These are phyloP conservation scores for Fusarium sambucinum DNA, from an alignment of 2,329 filamentous ascomycete genomes.

Conservation along the genomic window DNA sequence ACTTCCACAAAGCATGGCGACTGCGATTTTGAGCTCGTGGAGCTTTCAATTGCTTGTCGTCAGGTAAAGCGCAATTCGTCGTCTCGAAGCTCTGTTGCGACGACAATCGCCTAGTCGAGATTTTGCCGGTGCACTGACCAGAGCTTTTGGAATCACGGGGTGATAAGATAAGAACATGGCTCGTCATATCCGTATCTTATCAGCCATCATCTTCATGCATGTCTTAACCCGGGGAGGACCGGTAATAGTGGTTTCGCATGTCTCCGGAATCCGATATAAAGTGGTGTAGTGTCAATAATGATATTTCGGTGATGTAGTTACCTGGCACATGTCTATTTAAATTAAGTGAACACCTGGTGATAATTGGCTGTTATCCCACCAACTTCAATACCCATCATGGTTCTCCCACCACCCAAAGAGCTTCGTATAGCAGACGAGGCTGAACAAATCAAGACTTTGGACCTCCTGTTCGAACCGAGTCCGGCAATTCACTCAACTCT, in stretches of 20 bases:
- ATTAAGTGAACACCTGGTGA: not conserved
- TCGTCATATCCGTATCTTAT: constrained; percentile 27
- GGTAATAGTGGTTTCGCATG: constrained; percentile 36
- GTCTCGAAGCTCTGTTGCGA: constrained; percentile 46
- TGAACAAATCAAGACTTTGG: constrained; percentile 70
- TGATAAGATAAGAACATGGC: constrained; percentile 48
- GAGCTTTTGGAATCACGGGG: constrained; percentile 46
- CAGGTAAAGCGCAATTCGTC: constrained; percentile 42
- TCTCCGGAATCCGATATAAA: constrained; percentile 43
- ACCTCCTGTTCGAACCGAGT: constrained; percentile 88
- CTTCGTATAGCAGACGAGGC: constrained; percentile 68
- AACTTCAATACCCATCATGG: constrained; percentile 36
- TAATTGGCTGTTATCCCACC: not conserved
- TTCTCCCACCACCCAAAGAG: constrained; percentile 68
- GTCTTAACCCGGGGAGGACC: constrained; percentile 42
- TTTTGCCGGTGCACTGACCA: constrained; percentile 52
- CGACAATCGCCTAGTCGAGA: constrained; percentile 47
- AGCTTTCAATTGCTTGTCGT: constrained; percentile 50
- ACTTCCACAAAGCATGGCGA: constrained; percentile 64
- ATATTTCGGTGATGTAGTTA: not conserved
- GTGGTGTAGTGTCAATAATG: constrained; percentile 2
- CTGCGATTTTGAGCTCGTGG: constrained; percentile 45
- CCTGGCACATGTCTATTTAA: not conserved
- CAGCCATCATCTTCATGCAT: constrained; percentile 21
- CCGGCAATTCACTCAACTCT: constrained; percentile 78